Evolutionary conservation across 192 early-diverging fungal species (phyloP), one percentile per base, ranked within the genome.

Genomic region (Linnemannia elongata): DNA sequence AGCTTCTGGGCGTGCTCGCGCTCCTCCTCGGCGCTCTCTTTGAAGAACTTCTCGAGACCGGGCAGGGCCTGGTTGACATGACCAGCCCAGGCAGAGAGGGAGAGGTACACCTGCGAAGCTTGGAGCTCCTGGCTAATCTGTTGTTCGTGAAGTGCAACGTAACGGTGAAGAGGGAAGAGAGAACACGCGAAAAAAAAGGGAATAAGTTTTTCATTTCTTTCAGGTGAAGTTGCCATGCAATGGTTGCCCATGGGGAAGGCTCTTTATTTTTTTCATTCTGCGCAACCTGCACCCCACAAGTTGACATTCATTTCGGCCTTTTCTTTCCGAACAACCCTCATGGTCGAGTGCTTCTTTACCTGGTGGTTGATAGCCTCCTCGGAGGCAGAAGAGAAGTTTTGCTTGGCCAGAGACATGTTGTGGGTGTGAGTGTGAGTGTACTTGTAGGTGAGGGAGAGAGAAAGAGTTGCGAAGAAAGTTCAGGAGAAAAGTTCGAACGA

Each of bases 61-160:
- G 92, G 92, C 22, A 93, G 72, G 35, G 90, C 89, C 24, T 90
- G 82, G 70, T 80, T 85, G 49, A 85, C 81, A 55, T 90, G 88
- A 24, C 85, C 82, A 10, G 91, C 90, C 91, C 91, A 93, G 8
- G 91, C 88, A 54, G 90, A 87, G 85, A 93, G 82, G 24, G 91
- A 92, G 17, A 91, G 81, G 76, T 93, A 93, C 41, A 91, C 89
- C 75, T 91, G 91, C 36, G 91, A 91, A 47, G 92, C 92, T 72
- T 93, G 89, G 27, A 93, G 88, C 75, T 93, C 92, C 63, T 89
- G 91, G 84, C 90, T 92, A 70, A 93, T 91, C 84, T 93, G 82
- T 66, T 42, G 6, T 20, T 70, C 9, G 5, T 2, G 33, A 49
- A 49, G 57, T 33, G 15, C 13, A 35, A 72, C 5, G 52, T 33